Evolutionary conservation across 225 moss, liverwort and hornwort genomes (phyloP).

Genomic region (Climacium dendroides): DNA sequence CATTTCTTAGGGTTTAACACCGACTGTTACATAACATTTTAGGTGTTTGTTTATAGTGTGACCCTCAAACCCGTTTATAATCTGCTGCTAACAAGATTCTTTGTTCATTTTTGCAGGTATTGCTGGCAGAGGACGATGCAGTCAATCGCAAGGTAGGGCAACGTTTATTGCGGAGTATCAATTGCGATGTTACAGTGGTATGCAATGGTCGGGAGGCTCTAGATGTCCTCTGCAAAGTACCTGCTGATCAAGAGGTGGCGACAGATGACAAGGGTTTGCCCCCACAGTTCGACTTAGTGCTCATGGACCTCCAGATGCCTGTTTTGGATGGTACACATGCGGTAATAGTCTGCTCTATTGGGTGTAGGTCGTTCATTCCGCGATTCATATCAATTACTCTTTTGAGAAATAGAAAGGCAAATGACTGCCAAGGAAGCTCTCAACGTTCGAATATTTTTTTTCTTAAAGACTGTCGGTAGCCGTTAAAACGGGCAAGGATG

Average conservation of each 20-base stretch:
- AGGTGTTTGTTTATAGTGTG: background rate
- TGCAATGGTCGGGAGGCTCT: constrained; percentile 54
- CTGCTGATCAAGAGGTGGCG: background rate
- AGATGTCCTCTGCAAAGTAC: constrained; percentile 17
- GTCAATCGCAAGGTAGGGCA: constrained; percentile 55
- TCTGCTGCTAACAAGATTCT: background rate
- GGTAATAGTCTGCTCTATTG: constrained; percentile 1
- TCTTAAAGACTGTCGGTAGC: background rate
- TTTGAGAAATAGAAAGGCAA: background rate
- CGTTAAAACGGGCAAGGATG: background rate
- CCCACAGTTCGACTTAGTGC: constrained; percentile 46
- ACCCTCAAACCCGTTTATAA: background rate
- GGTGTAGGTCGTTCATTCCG: background rate
- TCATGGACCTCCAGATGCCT: constrained; percentile 66
- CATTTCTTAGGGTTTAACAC: background rate
- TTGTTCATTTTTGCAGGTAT: constrained; percentile 8
- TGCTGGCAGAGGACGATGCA: constrained; percentile 52
- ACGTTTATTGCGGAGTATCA: constrained; percentile 29
- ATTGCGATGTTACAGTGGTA: constrained; percentile 34
- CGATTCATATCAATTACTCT: background rate
- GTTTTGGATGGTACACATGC: constrained; percentile 57
- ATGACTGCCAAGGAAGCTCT: background rate
- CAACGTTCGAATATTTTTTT: background rate
- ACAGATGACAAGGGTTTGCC: background rate
- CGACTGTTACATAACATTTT: background rate